Conservation (phyloP, 2,329 filamentous ascomycete genomes). For the Diatrype stigma region DNA sequence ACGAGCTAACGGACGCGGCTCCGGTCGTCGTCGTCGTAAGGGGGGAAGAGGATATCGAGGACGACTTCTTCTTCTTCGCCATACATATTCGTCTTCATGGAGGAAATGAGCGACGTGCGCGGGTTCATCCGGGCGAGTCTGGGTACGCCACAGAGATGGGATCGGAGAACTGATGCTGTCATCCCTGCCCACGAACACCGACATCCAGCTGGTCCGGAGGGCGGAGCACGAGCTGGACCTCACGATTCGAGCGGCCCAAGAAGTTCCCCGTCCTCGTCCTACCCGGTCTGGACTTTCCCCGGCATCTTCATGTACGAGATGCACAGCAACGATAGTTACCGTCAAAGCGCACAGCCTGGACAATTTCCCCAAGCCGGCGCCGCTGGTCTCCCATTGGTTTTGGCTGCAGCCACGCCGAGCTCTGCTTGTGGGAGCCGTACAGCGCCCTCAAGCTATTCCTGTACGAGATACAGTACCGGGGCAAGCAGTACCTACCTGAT, state of each 20-base stretch:
- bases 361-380: no score
- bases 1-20: background rate
- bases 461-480: background rate
- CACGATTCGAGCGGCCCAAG: background rate
- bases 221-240: conserved; percentile 2
- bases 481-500: background rate
- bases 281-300: conserved; percentile 1
- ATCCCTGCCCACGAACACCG: conserved; percentile 3
- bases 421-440: conserved; percentile 1
- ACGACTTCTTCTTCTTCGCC: conserved; percentile 3
- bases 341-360: no score
- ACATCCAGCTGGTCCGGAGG: conserved; percentile 2
- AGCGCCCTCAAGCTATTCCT: background rate
- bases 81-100: conserved; percentile 1
- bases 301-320: conserved; percentile 2
- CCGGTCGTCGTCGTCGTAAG: conserved; percentile 1
- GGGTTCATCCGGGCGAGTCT: background rate
- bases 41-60: conserved; percentile 2
- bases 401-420: background rate
- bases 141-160: background rate
- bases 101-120: conserved; percentile 1
- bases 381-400: background rate
- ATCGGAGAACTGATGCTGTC: background rate
- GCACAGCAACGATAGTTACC: background rate
- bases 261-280: conserved; percentile 1